Evolutionary conservation across 78 protist species (phyloP).

Genomic region (Blattamonas nauphoetae): DNA sequence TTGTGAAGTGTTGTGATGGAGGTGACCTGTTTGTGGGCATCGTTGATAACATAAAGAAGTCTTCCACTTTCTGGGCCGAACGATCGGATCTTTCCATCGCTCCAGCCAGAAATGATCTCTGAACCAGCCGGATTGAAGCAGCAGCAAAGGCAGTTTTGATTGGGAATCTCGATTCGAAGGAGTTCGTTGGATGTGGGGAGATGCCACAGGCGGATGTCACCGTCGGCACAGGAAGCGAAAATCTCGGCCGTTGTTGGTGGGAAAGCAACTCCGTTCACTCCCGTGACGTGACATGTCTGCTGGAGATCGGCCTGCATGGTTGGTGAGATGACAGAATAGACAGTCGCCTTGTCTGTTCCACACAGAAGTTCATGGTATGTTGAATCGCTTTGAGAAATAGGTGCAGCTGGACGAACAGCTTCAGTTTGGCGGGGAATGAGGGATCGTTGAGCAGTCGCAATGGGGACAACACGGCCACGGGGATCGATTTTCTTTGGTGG

Average conservation of each 20-base stretch:
- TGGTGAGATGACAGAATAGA: neutral
- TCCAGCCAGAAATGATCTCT: slow-evolving; percentile 27
- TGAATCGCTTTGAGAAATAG: neutral
- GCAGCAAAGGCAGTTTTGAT: neutral
- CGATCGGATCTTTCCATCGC: slow-evolving; percentile 25
- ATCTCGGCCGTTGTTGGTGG: neutral
- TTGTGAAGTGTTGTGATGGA: neutral
- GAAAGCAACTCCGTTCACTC: neutral
- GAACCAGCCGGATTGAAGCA: slow-evolving; percentile 12
- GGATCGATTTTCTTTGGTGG: neutral
- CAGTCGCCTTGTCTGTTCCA: neutral
- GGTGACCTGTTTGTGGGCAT: slow-evolving; percentile 19
- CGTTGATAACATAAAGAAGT: slow-evolving; percentile 11
- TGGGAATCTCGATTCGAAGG: slow-evolving; percentile 12
- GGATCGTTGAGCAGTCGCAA: neutral
- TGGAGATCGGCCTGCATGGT: neutral
- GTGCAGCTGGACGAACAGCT: neutral
- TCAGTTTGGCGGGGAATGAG: slow-evolving; percentile 1
- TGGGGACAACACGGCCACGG: neutral
- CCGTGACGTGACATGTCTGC: neutral
- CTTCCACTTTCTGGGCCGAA: slow-evolving; percentile 35
- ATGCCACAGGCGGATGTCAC: slow-evolving; percentile 16
- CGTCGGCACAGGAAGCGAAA: neutral
- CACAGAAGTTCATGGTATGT: neutral
- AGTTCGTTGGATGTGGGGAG: neutral